phyloP scores from a whole-genome alignment of 306 rosid genomes.

The Vachellia pachyceras region DNA sequence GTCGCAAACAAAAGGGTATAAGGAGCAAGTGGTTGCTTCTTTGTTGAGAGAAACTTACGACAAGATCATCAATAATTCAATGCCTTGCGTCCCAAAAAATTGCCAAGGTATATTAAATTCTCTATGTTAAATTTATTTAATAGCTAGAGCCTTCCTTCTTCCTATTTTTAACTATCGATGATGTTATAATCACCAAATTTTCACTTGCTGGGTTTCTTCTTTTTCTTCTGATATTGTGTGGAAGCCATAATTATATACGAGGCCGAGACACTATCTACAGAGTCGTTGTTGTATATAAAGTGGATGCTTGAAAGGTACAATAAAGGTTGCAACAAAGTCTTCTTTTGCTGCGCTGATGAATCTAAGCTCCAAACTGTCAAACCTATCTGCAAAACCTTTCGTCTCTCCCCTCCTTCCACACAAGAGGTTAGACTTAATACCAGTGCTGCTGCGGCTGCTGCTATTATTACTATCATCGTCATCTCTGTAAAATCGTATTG shows the following conservation, averaged over 20 bases:
- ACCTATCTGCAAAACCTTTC: slow-evolving; percentile 62
- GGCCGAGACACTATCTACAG: slow-evolving; percentile 73
- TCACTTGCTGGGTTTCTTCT: not conserved
- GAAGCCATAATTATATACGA: slow-evolving; percentile 72
- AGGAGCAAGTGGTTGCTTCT: slow-evolving; percentile 71
- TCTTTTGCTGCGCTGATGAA: slow-evolving; percentile 86
- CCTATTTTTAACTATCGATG: too few species aligned
- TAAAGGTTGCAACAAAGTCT: slow-evolving; percentile 68
- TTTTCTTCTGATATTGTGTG: not conserved
- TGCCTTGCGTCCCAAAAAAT: slow-evolving; percentile 52
- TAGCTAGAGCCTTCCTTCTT: too few species aligned
- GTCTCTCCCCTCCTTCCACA: slow-evolving; percentile 68
- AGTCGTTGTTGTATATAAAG: slow-evolving; percentile 66
- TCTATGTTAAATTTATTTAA: not conserved
- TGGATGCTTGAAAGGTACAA: slow-evolving; percentile 78
- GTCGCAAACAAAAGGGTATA: slow-evolving; percentile 75
- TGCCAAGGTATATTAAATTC: slow-evolving; percentile 62
- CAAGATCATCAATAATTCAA: slow-evolving; percentile 22
- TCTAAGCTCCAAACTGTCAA: slow-evolving; percentile 71
- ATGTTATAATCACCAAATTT: not conserved
- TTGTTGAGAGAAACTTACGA: slow-evolving; percentile 66
- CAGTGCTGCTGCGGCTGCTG: too few species aligned
- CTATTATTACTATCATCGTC: too few species aligned
- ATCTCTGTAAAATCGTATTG: not conserved
- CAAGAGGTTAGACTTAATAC: slow-evolving; percentile 60